phyloP scores from a whole-genome alignment of 164 flowering plant genomes.

The Echeveria elegans region DNA sequence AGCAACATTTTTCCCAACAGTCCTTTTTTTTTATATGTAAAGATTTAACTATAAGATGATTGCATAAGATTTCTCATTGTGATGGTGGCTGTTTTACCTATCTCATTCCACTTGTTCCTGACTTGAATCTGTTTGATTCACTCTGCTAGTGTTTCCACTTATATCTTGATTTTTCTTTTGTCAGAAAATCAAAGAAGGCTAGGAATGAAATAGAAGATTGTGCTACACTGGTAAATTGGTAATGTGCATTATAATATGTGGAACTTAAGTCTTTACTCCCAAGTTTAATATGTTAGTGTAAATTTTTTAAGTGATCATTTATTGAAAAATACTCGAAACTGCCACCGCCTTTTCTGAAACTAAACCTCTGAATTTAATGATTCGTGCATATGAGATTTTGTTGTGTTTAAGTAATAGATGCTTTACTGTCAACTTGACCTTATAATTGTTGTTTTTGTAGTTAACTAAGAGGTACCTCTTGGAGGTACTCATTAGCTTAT shows the following conservation, averaged over 20 bases:
- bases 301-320: neutral
- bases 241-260: neutral
- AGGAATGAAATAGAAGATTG: neutral
- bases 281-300: too few relatives aligned
- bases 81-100: neutral
- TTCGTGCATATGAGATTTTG: neutral
- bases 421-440: neutral
- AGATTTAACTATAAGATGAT: neutral
- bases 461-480: neutral
- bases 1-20: neutral
- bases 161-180: neutral
- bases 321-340: neutral
- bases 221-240: neutral
- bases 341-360: neutral
- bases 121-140: neutral
- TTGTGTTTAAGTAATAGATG: neutral
- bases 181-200: neutral
- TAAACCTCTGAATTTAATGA: neutral
- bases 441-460: neutral
- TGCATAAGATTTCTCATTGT: neutral
- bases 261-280: neutral
- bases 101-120: neutral
- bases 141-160: neutral
- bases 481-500: neutral
- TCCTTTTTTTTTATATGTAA: neutral